Evolutionary conservation across 768 basidiomycete species (phyloP), one percentile per base, ranked within the genome.

Genomic region (Phallus indusiatus): DNA sequence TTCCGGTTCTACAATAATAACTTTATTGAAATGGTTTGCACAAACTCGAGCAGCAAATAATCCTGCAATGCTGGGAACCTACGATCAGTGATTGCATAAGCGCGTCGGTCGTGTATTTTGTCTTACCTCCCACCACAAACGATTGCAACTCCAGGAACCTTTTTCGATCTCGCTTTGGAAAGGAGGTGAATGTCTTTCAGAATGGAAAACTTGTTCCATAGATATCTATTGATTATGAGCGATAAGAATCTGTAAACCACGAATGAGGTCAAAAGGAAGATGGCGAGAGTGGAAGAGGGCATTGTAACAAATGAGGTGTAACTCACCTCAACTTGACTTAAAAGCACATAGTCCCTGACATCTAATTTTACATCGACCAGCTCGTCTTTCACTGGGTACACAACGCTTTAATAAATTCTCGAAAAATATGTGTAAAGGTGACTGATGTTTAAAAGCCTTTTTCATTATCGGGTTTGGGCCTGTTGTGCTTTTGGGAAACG

Each of bases 1-100:
- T 11, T 64, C 63, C 24, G 63, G 47, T 24, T 64, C 63, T n/a
- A 64, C n/a, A n/a, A 64, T 47, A 21, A 64, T 12, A 34, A 64
- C 63, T 22, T 54, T 53, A 17, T 54, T 47, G 59, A 60, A 64
- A 52, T 64, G 63, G 34, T 49, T 37, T 16, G 57, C 33, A 47
- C 64, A 63, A 6, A 63, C 62, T 18, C 60, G 59, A 8, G 63
- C 63, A 0, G 62, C 47, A 5, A 63, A 47, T 48, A 64, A 54
- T n/a, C 63, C 62, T 11, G 63, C 61, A 37, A 64, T 8, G 28
- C 63, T 64, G 47, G n/a, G 2, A 50, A 48, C n/a, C n/a, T n/a
- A n/a, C n/a, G 5, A 56, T 21, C 7, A 17, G 10, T 18, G 18
- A 21, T 7, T 34, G n/a, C n/a, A n/a, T n/a, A n/a, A n/a, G n/a